These are phyloP conservation scores for Platanus orientalis DNA, from an alignment of 164 flowering plant species.

Conservation along the genomic window DNA sequence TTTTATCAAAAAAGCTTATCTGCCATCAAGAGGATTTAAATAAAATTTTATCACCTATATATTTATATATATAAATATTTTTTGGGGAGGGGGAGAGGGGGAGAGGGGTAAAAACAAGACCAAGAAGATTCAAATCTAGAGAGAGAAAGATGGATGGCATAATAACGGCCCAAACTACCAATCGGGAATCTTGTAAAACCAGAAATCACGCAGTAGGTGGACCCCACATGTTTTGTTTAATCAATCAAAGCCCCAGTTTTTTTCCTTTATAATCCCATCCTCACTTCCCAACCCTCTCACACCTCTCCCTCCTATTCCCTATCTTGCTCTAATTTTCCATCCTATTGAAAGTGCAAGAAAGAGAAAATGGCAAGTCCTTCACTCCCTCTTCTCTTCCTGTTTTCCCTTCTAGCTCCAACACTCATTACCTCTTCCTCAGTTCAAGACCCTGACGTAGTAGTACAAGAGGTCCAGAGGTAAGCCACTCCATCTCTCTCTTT, in stretches of 20 bases:
- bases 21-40: not conserved
- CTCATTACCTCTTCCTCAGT: conserved; percentile 33
- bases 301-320: conserved; percentile 2
- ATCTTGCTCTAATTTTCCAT: not conserved
- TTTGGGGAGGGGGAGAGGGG: not conserved
- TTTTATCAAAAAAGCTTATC: too few relatives aligned
- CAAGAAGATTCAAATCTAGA: too few relatives aligned
- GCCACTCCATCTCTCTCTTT: not conserved
- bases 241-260: conserved; percentile 32
- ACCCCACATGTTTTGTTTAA: conserved; percentile 35
- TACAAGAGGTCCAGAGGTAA: conserved; percentile 63
- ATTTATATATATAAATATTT: too few relatives aligned
- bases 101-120: too few relatives aligned
- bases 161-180: conserved; percentile 35
- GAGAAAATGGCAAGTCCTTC: conserved; percentile 25
- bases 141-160: too few relatives aligned
- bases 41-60: too few relatives aligned
- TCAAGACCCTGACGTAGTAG: conserved; percentile 52
- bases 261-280: conserved; percentile 25
- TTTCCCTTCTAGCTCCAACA: conserved; percentile 23
- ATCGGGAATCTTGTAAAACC: conserved; percentile 20
- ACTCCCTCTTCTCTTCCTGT: conserved; percentile 27
- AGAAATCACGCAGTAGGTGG: conserved; percentile 36
- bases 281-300: not conserved
- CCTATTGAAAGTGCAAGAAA: not conserved